Evolutionary conservation across 805 yeast genomes (phyloP), one percentile per base, ranked within the genome.

Genomic region (Nakazawaea ishiwadae): DNA sequence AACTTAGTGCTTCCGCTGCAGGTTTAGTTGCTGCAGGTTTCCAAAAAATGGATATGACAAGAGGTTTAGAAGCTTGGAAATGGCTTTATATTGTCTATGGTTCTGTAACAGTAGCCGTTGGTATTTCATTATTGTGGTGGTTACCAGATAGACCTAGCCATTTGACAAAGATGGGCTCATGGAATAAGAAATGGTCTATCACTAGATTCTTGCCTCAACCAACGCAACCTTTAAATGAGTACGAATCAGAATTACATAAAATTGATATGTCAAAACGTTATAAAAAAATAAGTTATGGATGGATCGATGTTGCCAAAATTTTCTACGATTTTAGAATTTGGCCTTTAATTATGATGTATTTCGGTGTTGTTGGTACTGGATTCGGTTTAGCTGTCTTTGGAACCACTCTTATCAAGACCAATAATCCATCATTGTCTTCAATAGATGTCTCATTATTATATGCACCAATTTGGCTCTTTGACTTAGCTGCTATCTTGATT

Each of bases 301-400:
- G 76, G 67, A 65, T 58, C 29, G 91, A 85, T 45, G 66, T 87
- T 23, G 51, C 60, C 31, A 58, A 56, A 7, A 73, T 87, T 31
- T 49, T 84, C 17, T 51, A 67, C 24, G 96, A 88, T 55, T 53
- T 71, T 34, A 69, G 93, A 48, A 68, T 82, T 31, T 86, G 90
- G 90, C 93, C 95, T 1, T 60, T 88, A 45, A 67, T 85, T 34
- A 68, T 87, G 63, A 87, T 87, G 96, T 87, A 87, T 62, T 88
- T 87, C 57, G 96, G 96, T 15, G 95, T 84, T 16, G 96, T 87
- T 19, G 96, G 96, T 35, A 78, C 87, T n/a, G 96, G 96, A 1
- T 81, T 73, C 53, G 96, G 95, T 24, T 65, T 87, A 37, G 89
- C 89, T 24, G 91, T 82, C 16, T 87, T 83, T 60, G 96, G 90